Base-by-base conservation (phyloP, 331 rosid species). In the Cydonia oblonga region DNA sequence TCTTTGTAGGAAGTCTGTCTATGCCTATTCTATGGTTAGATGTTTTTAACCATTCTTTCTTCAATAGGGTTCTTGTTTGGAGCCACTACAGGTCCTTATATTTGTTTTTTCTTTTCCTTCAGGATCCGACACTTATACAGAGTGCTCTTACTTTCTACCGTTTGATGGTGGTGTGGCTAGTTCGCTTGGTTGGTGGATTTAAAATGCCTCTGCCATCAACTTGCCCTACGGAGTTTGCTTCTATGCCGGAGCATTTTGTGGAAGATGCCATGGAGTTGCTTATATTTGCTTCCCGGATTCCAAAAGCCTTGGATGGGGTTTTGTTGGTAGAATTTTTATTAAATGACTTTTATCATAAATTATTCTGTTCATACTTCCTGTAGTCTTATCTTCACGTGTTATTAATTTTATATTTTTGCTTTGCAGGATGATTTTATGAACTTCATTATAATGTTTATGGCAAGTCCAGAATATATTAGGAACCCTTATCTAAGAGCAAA, bases 231-330 rank as follows among this genome's bases (percentile, higher is more conserved):
- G 97, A 85, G 73, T 88, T 95, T 84, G 96, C 99, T 6, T 82
- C 86, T 59, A 85, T 95, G 97, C 97, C 99, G 4, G 97, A 95
- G 76, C 99, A 91, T 87, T 95, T 91, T 91, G 88, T 95, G 73
- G 99, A 91, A 84, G 99, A 95, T 85, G 96, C 97, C 73, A 87
- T 91, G 99, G 99, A 95, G 72, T 87, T 95, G 86, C 86, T 95
- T 65, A 88, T 91, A 71, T 95, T 95, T 85, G 97, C 97, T 79
- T 91, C 99, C 25, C 81, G 97, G 79, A 95, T 95, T 76, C 97
- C 96, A 28, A 95, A 84, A 88, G 99, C 97, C 68, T 91, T 95
- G 75, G 96, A 95, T 51, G 99, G 99, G 64, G 86, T 86, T 40
- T 73, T 87, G 73, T 86, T 95, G 97, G 99, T 95, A 80, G 71